Evolutionary conservation across 2,329 filamentous ascomycete genomes (phyloP), one percentile per base, ranked within the genome.

Genomic region (Gyromitra esculenta): DNA sequence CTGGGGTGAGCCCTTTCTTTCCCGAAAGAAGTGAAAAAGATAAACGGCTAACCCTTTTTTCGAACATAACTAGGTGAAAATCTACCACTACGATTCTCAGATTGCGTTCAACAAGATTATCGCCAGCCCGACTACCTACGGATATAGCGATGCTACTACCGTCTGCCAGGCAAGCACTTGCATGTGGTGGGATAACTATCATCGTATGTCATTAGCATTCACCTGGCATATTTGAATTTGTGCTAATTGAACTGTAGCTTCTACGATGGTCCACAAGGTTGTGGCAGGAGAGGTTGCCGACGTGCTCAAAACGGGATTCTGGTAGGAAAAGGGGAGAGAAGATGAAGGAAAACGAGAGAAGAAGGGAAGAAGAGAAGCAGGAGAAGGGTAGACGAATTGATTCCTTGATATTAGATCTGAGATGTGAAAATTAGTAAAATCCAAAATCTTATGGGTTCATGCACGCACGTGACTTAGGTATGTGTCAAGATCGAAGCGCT

Each of bases 131-230:
- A 18, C 21, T 2, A 57, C 73, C 1, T 76, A 63, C 2, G 43
- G 68, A 13, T 76, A 62, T 37, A 54, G 13, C 4, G 35, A 56
- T 41, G 68, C 62, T 18, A 62, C 62, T 6, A 59, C 6, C 1
- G n/a, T 41, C 1, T 75, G 68, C 13, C 50, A 75, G 37, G 21
- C 60, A 5, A 76, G 31, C 8, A 21, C 52, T 31, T 76, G 73
- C 45, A 72, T 73, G 67, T 76, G 73, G 68, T 72, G 45, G 48
- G 43, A 73, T 63, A 63, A 35, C 13, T 76, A 67, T 65, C 73
- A 73, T 63, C 60, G 68, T 68, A 43, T 50, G 73, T 71, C 41
- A 8, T 37, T 13, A 7, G 43, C 11, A 43, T 59, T 48, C 13
- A 15, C 25, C 13, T 18, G 11, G 35, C 7, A 39, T 35, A 8